Base-by-base conservation (phyloP, 2,329 filamentous ascomycete genomes). In the Alternaria novae-zelandiae region DNA sequence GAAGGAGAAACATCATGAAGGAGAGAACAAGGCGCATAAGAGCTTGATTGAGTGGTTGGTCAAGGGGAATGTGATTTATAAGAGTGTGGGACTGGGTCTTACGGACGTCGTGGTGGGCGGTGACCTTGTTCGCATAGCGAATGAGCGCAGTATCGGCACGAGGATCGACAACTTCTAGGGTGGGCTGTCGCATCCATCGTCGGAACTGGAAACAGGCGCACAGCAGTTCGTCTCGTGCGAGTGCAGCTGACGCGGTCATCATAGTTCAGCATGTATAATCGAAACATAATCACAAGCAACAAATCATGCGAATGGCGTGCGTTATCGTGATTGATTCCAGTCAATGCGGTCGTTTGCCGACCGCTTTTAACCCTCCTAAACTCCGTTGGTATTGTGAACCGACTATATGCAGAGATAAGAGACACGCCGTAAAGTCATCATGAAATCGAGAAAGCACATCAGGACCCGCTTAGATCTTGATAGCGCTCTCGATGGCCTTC, bases 401-500 rank as follows among this genome's bases (percentile, higher is more conserved):
- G 74, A 74, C 73, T 78, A 77, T 72, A 80, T 79, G 77, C 75
- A 79, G 71, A 78, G 73, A 76, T 72, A 77, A 77, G 72, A 78
- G 74, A 78, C 75, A 79, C 75, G 76, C 78, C 76, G 67, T 73
- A 74, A 76, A 70, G 71, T 77, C 71, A 71, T 70, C 55, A 72
- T 69, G 63, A 72, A 72, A 65, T 66, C 65, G 67, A 67, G 63
- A 66, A 67, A 75, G 68, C 70, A 57, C 58, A 55, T 55, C 68
- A 73, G 67, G 25, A 73, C 57, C 70, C 58, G 57, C 80, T 88
- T 96, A 99, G 87, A 99, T 96, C 92, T 98, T 98, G 89, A 97
- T 94, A 82, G 96, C 94, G 81, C 85, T 85, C 86, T 98, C 96
- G 70, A 96, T 81, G 81, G 94, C 94, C 91, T 97, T 97, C 86